Percentiles rank a stretch among this genome's conserved stretches.
Evolutionary conservation across 2,329 filamentous ascomycete genomes (phyloP).

Genomic region (Fusarium foetens): DNA sequence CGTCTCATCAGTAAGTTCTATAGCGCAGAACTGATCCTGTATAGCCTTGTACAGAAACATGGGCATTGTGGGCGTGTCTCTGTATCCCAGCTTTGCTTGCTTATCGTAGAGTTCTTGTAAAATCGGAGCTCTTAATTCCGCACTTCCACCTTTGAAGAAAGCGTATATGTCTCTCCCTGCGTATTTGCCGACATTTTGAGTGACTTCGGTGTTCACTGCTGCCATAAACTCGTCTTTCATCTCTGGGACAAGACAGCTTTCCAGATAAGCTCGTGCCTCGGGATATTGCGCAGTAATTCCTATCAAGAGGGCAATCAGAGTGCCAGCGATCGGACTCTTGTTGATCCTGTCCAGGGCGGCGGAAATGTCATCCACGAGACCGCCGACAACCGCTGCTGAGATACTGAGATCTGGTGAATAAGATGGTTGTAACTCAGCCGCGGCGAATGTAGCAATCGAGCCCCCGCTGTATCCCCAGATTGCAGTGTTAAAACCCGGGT

Average conservation of each 20-base stretch:
- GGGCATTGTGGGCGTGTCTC: slow-evolving; percentile 57
- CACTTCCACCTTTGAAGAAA: slow-evolving; percentile 44
- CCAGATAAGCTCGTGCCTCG: slow-evolving; percentile 20
- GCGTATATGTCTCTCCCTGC: slow-evolving; percentile 40
- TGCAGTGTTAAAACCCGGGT: neutral
- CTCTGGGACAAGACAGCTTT: slow-evolving; percentile 1
- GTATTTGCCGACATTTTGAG: slow-evolving; percentile 32
- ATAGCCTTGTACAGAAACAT: slow-evolving; percentile 62
- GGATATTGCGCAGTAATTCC: slow-evolving; percentile 34
- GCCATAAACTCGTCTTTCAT: slow-evolving; percentile 31
- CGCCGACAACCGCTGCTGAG: slow-evolving; percentile 24
- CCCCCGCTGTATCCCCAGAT: slow-evolving; percentile 42
- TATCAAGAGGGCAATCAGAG: slow-evolving; percentile 23
- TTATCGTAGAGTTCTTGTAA: slow-evolving; percentile 40
- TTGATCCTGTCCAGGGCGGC: slow-evolving; percentile 20
- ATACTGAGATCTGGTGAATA: slow-evolving; percentile 32
- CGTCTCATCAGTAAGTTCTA: slow-evolving; percentile 56
- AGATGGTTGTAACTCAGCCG: slow-evolving; percentile 23
- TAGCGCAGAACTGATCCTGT: slow-evolving; percentile 55
- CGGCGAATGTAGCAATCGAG: slow-evolving; percentile 27
- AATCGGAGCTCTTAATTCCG: slow-evolving; percentile 40
- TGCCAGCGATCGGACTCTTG: slow-evolving; percentile 22
- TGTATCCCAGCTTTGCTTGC: slow-evolving; percentile 47
- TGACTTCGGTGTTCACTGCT: neutral
- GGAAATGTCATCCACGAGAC: slow-evolving; percentile 33